Evolutionary conservation across 805 yeast genomes (phyloP), one percentile per base, ranked within the genome.

Genomic region (Ogataea allantospora): DNA sequence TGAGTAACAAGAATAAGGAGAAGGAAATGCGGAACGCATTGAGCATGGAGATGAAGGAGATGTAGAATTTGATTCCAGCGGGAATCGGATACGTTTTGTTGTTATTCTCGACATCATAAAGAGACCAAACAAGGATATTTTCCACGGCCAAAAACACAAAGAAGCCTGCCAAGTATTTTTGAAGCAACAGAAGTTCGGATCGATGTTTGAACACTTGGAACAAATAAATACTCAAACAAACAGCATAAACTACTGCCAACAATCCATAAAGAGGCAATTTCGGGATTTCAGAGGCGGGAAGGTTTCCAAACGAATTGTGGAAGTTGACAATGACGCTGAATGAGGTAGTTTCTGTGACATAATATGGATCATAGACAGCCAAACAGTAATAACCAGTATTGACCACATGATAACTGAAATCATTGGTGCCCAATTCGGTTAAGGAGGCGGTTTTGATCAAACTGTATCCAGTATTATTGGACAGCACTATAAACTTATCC

Each of bases 331-430:
- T 62, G 11, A 91, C 84, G 34, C 70, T 60, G 62, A 81, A 93
- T 14, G 66, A 68, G 29, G 59, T 58, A 7, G 44, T 36, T 6
- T 40, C 37, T 2, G 36, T 33, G 11, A 54, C 47, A 32, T 57
- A 57, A 12, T 60, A 50, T 16, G 74, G 65, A 16, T 78, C 70
- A 47, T 69, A 78, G 0, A 95, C 82, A 2, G 88, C 80, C 27
- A 91, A 83, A 68, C 99, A 93, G 65, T 89, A 93, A 62, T 83
- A 93, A 6, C 98, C 98, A 1, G 98, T 88, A 42, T 73, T 70
- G 40, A 70, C 66, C 29, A 93, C 77, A 4, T 69, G 68, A 54
- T 88, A 93, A 25, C 73, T 69, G 42, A 81, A 62, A 28, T 77
- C 75, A 28, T 78, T 77, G 19, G 74, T 68, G 3, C 91, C 91